Evolutionary conservation across 108 stramenopile genomes (phyloP).

Genomic region (Bacterosira constricta): DNA sequence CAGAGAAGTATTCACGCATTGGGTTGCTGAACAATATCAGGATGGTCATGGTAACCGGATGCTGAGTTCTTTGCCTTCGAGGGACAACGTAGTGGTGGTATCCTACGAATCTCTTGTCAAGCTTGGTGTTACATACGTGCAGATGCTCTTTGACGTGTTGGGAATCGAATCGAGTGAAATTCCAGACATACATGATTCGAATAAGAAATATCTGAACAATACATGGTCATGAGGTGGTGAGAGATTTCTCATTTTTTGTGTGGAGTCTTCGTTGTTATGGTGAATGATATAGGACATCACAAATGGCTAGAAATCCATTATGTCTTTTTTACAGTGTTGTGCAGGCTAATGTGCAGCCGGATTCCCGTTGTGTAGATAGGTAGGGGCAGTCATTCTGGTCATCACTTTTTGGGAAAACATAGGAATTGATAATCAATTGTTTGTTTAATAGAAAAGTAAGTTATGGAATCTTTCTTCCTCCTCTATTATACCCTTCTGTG

Average conservation of each 20-base stretch:
- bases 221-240: no score
- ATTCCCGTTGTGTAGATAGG: no score
- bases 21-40: constrained; percentile 23
- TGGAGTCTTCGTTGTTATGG: no score
- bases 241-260: no score
- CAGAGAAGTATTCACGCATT: background rate
- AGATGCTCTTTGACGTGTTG: constrained; percentile 21
- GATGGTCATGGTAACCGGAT: background rate
- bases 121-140: constrained; percentile 22
- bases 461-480: background rate
- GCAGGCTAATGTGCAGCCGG: no score
- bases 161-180: constrained; percentile 20
- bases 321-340: no score
- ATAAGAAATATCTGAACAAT: constrained; percentile 22
- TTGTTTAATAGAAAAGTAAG: background rate
- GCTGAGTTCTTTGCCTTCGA: constrained; percentile 1
- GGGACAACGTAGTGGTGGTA: constrained; percentile 29
- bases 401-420: no score
- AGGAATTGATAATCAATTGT: no score
- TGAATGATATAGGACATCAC: no score
- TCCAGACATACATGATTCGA: constrained; percentile 7
- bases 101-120: constrained; percentile 40
- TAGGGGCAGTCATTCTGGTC: no score
- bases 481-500: background rate
- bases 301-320: no score